These are phyloP conservation scores for Fraxinus ornus DNA, from an alignment of 305 asterid genomes.

Conservation along the genomic window DNA sequence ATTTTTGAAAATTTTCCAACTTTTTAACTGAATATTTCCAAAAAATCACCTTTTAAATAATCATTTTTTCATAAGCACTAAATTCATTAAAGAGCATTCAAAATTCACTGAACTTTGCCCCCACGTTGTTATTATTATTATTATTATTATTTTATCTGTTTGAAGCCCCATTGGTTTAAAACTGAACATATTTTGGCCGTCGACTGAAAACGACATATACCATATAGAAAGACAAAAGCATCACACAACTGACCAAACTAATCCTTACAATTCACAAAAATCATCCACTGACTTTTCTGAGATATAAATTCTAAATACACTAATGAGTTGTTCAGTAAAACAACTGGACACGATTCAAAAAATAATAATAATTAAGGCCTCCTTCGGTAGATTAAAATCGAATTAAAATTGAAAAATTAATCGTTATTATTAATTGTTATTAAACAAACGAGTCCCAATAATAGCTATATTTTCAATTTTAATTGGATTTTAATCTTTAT, in stretches of 20 bases:
- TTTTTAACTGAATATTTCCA: no score
- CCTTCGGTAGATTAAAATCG: no score
- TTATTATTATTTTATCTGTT: neutral
- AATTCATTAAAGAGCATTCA: neutral
- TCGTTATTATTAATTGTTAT: no score
- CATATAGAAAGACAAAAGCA: neutral
- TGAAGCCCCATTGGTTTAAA: neutral
- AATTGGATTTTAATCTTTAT: no score
- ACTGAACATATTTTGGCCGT: neutral
- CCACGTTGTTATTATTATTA: neutral
- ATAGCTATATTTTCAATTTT: no score
- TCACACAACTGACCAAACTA: neutral
- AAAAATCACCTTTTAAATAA: no score
- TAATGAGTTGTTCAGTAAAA: neutral
- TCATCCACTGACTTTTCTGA: slow-evolving; percentile 19
- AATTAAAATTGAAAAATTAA: no score
- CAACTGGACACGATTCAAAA: no score
- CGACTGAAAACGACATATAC: slow-evolving; percentile 8
- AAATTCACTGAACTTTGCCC: neutral
- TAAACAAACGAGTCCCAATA: no score
- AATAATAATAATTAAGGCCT: no score
- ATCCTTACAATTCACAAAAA: neutral
- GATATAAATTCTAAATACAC: neutral
- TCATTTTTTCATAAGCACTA: no score
- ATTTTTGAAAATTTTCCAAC: no score